phyloP scores from a whole-genome alignment of 805 yeast genomes.

The Wickerhamiella occidentalis region DNA sequence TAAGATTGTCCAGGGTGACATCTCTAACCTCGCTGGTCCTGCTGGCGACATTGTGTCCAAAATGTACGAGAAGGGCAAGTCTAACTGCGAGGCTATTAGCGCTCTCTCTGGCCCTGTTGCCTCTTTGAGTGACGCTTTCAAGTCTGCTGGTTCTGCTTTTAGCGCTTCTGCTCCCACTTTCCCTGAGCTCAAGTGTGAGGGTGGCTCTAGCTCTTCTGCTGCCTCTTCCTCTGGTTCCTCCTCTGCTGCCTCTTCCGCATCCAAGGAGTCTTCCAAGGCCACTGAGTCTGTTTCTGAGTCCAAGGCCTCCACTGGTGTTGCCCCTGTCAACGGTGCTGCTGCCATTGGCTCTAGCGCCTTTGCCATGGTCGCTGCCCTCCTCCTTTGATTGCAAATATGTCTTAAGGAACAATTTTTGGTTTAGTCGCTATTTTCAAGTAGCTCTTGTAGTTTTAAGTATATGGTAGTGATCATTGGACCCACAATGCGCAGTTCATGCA shows the following conservation, averaged over 20 bases:
- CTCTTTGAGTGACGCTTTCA: slow-evolving; percentile 10
- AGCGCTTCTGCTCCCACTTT: slow-evolving; percentile 10
- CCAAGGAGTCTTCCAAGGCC: slow-evolving; percentile 9
- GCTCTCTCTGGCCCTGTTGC: slow-evolving; percentile 6
- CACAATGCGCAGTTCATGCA: not conserved
- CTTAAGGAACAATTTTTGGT: too few species aligned
- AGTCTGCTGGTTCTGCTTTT: slow-evolving; percentile 11
- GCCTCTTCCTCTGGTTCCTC: slow-evolving; percentile 10
- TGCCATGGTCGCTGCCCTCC: slow-evolving; percentile 3
- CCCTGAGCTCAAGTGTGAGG: slow-evolving; percentile 12
- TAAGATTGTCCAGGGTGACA: slow-evolving; percentile 17
- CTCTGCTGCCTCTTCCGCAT: slow-evolving; percentile 9
- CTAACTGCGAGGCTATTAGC: slow-evolving; percentile 9
- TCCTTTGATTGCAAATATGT: not conserved
- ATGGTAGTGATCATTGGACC: not conserved
- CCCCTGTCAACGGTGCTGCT: slow-evolving; percentile 8
- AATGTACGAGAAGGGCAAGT: slow-evolving; percentile 12
- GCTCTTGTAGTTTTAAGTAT: not conserved
- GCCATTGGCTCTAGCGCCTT: not conserved
- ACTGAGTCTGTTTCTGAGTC: slow-evolving; percentile 8
- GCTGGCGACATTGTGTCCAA: slow-evolving; percentile 15
- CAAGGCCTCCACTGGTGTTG: slow-evolving; percentile 10
- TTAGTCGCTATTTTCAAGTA: not conserved
- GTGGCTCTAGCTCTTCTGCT: slow-evolving; percentile 5
- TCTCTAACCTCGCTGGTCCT: slow-evolving; percentile 13